phyloP scores from a whole-genome alignment of 192 early-diverging fungal genomes.

The Backusella sp. region DNA sequence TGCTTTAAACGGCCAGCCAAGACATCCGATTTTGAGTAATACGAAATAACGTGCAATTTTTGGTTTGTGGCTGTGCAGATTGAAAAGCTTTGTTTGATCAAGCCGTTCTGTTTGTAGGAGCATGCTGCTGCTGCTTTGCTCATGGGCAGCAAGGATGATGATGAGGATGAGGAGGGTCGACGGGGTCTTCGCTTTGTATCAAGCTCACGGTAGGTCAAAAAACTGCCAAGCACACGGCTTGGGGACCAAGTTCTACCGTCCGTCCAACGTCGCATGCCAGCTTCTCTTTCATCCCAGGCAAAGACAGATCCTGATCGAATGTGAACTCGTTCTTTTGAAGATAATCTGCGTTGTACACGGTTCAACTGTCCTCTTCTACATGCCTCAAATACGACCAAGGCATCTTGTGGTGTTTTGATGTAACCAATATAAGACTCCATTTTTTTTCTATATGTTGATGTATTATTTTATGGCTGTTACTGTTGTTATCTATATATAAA shows the following conservation, averaged over 20 bases:
- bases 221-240: constrained; percentile 82
- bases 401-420: constrained; percentile 85
- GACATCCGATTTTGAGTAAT: constrained; percentile 84
- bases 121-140: constrained; percentile 34
- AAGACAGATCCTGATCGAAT: constrained; percentile 87
- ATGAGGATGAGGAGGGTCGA: constrained; percentile 28
- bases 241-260: constrained; percentile 91
- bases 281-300: constrained; percentile 90
- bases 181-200: constrained; percentile 62
- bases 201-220: constrained; percentile 87
- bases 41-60: constrained; percentile 86
- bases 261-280: constrained; percentile 92
- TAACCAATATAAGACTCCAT: constrained; percentile 86
- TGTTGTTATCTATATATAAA: constrained; percentile 11
- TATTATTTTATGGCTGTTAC: background rate
- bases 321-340: constrained; percentile 77
- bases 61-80: constrained; percentile 79
- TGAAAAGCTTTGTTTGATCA: constrained; percentile 88
- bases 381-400: constrained; percentile 87
- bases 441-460: constrained; percentile 31
- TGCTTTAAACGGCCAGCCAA: constrained; percentile 61
- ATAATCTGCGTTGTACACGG: constrained; percentile 77
- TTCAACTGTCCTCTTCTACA: constrained; percentile 73
- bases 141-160: background rate
- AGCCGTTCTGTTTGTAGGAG: constrained; percentile 73